These are phyloP conservation scores for Terana coerulea DNA, from an alignment of 768 basidiomycete genomes.

Conservation along the genomic window DNA sequence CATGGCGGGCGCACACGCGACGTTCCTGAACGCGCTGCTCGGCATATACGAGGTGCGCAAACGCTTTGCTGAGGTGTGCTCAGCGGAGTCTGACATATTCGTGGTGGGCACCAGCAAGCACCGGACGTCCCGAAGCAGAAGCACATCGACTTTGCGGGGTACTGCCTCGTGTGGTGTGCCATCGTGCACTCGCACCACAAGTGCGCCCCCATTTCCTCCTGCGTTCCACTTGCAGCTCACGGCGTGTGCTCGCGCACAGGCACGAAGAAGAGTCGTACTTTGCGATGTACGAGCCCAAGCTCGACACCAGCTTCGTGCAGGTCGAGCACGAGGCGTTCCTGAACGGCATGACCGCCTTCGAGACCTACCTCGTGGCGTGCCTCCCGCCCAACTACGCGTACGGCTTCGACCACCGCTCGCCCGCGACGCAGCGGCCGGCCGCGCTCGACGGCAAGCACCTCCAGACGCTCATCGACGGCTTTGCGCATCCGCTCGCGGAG, in stretches of 20 bases:
- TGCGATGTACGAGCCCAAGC: too few relatives aligned
- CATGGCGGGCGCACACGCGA: slow-evolving; percentile 7
- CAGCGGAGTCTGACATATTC: too few relatives aligned
- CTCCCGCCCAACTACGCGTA: not conserved
- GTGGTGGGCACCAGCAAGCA: too few relatives aligned
- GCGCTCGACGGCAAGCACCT: not conserved
- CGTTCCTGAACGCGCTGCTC: not conserved
- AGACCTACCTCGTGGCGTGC: slow-evolving; percentile 6
- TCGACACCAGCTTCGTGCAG: too few relatives aligned
- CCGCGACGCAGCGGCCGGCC: not conserved
- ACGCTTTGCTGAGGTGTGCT: too few relatives aligned
- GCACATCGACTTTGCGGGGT: not conserved
- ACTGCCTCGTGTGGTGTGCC: not conserved
- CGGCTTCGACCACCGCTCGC: not conserved
- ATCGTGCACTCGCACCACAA: slow-evolving; percentile 2
- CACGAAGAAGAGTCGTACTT: not conserved
- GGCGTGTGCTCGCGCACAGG: too few relatives aligned
- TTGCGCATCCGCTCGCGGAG: not conserved
- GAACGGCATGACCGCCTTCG: not conserved
- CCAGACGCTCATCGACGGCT: not conserved
- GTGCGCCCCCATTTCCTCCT: too few relatives aligned
- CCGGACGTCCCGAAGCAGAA: not conserved
- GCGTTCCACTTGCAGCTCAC: too few relatives aligned
- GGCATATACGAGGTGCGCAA: slow-evolving; percentile 6
- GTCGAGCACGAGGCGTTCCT: slow-evolving; percentile 7